Conservation (phyloP, 2,329 filamentous ascomycete species). For the Paramyrothecium sp. region DNA sequence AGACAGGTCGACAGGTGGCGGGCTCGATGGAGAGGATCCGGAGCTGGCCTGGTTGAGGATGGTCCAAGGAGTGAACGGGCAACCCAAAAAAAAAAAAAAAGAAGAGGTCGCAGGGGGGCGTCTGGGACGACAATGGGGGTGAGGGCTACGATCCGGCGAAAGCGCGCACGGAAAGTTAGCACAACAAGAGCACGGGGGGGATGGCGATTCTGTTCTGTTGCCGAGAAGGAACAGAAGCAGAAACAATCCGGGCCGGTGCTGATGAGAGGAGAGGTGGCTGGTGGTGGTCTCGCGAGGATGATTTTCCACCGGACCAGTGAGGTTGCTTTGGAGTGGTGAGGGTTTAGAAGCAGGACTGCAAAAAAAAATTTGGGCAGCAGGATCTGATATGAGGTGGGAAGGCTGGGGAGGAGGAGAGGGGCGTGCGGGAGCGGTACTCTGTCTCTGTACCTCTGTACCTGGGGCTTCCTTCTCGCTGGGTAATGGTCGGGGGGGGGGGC, state of each 20-base stretch:
- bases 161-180: conserved; percentile 18
- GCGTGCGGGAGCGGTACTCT: no score
- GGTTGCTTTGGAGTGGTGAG: conserved; percentile 32
- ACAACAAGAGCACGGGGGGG: conserved; percentile 14
- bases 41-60: conserved; percentile 10
- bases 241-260: neutral
- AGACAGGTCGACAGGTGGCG: neutral
- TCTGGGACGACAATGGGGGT: conserved; percentile 16
- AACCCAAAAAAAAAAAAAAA: conserved; percentile 16
- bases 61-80: conserved; percentile 25
- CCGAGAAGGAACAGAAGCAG: neutral
- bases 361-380: conserved; percentile 37
- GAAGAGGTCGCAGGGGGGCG: conserved; percentile 20
- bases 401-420: conserved; percentile 22
- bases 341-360: conserved; percentile 32
- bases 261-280: conserved; percentile 13
- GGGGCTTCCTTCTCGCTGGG: neutral
- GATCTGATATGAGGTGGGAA: conserved; percentile 29
- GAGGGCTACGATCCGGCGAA: conserved; percentile 28
- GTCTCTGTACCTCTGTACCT: no score
- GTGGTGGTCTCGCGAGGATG: neutral
- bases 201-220: conserved; percentile 10
- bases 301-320: conserved; percentile 33
- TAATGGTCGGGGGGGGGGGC: neutral
- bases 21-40: neutral